Percentiles rank a stretch among this genome's conserved stretches.
These are phyloP conservation scores for Globisporangium ultimum DNA, from an alignment of 352 stramenopile genomes.

Conservation along the genomic window DNA sequence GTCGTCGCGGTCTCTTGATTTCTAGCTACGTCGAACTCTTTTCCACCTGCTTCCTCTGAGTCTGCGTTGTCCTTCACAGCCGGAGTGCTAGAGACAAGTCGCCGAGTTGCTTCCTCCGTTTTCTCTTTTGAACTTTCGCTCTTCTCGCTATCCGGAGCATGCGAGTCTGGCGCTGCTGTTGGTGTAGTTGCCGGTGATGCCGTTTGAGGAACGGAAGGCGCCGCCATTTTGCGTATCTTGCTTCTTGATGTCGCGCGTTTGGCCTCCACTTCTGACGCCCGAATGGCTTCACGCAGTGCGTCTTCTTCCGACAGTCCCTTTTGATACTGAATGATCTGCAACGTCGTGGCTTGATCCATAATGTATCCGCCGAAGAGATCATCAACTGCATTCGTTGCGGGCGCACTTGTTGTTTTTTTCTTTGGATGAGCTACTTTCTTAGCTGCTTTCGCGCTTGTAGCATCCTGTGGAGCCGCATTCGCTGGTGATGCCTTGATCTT, in stretches of 20 bases:
- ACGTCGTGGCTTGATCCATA: slow-evolving; percentile 25
- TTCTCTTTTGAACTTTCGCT: no score
- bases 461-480: not conserved
- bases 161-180: no score
- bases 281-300: slow-evolving; percentile 55
- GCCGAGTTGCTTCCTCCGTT: no score
- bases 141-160: no score
- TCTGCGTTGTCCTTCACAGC: no score
- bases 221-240: not conserved
- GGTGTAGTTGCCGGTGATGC: no score
- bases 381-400: not conserved
- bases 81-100: no score
- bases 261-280: slow-evolving; percentile 42
- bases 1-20: not conserved
- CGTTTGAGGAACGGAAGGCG: no score
- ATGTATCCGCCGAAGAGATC: slow-evolving; percentile 17
- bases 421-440: not conserved
- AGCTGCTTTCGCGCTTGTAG: not conserved
- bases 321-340: slow-evolving; percentile 63
- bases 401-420: not conserved
- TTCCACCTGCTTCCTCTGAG: no score
- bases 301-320: slow-evolving; percentile 74
- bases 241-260: not conserved
- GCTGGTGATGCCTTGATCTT: not conserved
- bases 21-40: not conserved